Conservation (phyloP, 345 rosid genomes). For the Physaria fendleri region DNA sequence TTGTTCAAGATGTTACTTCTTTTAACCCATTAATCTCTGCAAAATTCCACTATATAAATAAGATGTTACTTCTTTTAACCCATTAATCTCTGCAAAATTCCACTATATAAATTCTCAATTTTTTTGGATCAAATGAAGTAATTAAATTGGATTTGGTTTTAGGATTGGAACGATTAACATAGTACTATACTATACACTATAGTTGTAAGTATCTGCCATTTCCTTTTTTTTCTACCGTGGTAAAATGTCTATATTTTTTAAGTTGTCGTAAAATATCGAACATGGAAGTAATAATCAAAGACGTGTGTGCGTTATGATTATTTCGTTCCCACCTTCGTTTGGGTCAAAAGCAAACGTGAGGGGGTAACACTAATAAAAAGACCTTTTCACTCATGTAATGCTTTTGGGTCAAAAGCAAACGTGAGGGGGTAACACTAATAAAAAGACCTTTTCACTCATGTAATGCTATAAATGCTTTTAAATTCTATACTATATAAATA, state of each 20-base stretch:
- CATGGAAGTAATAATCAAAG: conserved; percentile 20
- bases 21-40: not conserved
- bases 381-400: too few relatives aligned
- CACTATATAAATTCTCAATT: too few relatives aligned
- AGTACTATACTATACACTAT: not conserved
- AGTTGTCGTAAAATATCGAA: conserved; percentile 25
- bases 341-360: conserved; percentile 23
- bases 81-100: not conserved
- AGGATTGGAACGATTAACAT: not conserved
- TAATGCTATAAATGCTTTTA: conserved; percentile 20
- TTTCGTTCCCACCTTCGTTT: not conserved
- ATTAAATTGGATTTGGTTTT: not conserved
- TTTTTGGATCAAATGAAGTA: too few relatives aligned
- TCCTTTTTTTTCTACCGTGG: not conserved
- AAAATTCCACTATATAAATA: too few relatives aligned
- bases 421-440: conserved; percentile 6
- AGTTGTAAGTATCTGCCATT: not conserved
- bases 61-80: not conserved
- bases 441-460: not conserved
- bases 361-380: not conserved
- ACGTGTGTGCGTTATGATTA: conserved; percentile 6
- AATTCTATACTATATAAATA: not conserved
- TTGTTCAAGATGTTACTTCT: not conserved
- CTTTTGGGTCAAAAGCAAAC: conserved; percentile 24
- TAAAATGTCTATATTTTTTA: conserved; percentile 6